These are phyloP conservation scores for Wallacemonas sp. DNA, from an alignment of 208 protist species.

Conservation along the genomic window DNA sequence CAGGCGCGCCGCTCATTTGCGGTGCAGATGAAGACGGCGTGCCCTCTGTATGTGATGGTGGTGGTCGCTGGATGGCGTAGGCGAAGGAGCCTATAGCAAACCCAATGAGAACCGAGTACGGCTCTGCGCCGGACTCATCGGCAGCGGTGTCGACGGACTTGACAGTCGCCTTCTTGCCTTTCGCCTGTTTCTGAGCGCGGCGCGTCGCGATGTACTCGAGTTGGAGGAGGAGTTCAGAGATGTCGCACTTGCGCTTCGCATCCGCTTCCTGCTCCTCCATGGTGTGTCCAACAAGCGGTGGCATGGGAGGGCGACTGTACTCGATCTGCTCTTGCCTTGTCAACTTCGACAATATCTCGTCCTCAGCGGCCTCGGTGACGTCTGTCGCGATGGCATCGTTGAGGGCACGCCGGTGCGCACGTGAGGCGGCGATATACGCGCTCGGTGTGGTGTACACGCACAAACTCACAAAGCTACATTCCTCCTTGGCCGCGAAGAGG, in stretches of 20 bases:
- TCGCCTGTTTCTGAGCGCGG: neutral
- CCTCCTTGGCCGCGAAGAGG: conserved; percentile 32
- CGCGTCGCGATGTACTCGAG: conserved; percentile 23
- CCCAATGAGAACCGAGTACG: conserved; percentile 50
- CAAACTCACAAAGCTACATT: conserved; percentile 32
- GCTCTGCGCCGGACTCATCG: conserved; percentile 6
- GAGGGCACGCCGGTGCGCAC: conserved; percentile 1
- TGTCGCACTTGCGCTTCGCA: conserved; percentile 2
- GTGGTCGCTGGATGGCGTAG: conserved; percentile 29
- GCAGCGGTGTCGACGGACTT: neutral
- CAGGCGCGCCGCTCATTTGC: too few relatives aligned
- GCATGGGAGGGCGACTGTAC: conserved; percentile 15
- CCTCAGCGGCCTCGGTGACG: neutral
- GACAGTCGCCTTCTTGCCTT: neutral
- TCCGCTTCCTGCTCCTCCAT: conserved; percentile 15
- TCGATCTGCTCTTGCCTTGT: neutral
- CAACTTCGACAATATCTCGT: conserved; percentile 11
- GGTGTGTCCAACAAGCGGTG: neutral
- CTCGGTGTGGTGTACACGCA: conserved; percentile 39
- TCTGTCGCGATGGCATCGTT: conserved; percentile 1
- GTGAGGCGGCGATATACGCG: conserved; percentile 10
- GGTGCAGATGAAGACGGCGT: too few relatives aligned
- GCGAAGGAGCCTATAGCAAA: conserved; percentile 59
- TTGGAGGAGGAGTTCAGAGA: conserved; percentile 20
- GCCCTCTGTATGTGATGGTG: too few relatives aligned